Evolutionary conservation across 768 basidiomycete species (phyloP).

Genomic region (Leucocoprinus leucothites): DNA sequence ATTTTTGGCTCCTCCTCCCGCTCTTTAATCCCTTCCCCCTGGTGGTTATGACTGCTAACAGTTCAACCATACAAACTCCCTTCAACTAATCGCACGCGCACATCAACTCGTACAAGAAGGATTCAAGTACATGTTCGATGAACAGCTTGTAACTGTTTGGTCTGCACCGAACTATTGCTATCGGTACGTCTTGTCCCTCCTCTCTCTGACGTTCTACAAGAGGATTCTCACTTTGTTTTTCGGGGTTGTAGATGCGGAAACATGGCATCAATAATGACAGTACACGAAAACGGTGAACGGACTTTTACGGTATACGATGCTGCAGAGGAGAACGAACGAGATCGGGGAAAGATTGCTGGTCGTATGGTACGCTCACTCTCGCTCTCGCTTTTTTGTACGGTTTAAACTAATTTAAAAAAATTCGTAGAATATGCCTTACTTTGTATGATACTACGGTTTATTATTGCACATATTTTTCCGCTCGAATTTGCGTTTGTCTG

Average conservation of each 20-base stretch:
- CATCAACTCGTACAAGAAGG: conserved; percentile 97
- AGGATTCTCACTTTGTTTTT: neutral
- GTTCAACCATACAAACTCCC: conserved; percentile 92
- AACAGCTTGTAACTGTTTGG: conserved; percentile 91
- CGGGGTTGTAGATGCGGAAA: conserved; percentile 57
- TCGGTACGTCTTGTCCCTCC: conserved; percentile 44
- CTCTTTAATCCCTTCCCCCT: no score
- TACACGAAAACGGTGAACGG: conserved; percentile 63
- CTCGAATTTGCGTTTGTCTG: no score
- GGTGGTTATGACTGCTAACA: no score
- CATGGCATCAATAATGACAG: conserved; percentile 85
- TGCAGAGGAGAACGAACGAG: conserved; percentile 85
- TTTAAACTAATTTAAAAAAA: no score
- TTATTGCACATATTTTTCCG: no score
- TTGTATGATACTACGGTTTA: conserved; percentile 19
- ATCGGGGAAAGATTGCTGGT: conserved; percentile 66
- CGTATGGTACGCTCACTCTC: conserved; percentile 54
- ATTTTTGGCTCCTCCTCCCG: neutral
- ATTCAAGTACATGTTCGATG: conserved; percentile 96
- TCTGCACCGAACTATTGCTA: conserved; percentile 85
- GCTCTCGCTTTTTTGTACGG: neutral
- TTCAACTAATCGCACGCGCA: conserved; percentile 87
- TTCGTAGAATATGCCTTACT: conserved; percentile 44
- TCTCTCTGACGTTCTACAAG: neutral
- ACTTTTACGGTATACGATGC: conserved; percentile 84